phyloP scores from a whole-genome alignment of 2,329 filamentous ascomycete genomes.

The Pseudogymnoascus verrucosus region DNA sequence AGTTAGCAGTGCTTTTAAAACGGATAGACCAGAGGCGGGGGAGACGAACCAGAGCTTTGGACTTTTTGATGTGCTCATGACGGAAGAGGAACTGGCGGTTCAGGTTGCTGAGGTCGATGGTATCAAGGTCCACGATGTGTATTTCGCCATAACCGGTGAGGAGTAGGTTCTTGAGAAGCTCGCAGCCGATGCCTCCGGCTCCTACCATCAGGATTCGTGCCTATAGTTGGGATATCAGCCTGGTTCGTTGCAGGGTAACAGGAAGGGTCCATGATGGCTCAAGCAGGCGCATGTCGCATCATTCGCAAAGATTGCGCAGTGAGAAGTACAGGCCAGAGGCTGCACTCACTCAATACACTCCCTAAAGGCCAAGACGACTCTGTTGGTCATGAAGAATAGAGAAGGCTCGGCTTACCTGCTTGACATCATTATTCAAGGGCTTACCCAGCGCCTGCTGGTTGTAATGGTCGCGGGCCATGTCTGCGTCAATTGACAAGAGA shows the following conservation, averaged over 20 bases:
- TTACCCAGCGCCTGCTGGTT: constrained; percentile 60
- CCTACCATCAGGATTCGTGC: constrained; percentile 87
- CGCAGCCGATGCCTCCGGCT: constrained; percentile 94
- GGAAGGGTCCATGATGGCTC: not conserved
- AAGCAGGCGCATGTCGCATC: not conserved
- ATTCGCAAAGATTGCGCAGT: not conserved
- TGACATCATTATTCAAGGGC: constrained; percentile 55
- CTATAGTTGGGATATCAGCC: constrained; percentile 42
- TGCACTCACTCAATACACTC: not conserved
- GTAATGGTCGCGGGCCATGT: constrained; percentile 41
- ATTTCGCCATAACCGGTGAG: constrained; percentile 88
- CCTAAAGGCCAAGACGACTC: no score
- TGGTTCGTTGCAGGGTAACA: not conserved
- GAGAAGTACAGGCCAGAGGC: not conserved
- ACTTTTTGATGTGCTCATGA: constrained; percentile 95
- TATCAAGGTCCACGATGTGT: constrained; percentile 93
- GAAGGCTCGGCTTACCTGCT: constrained; percentile 47
- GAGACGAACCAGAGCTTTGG: constrained; percentile 73
- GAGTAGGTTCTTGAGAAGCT: constrained; percentile 92
- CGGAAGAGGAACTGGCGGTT: constrained; percentile 97
- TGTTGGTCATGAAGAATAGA: not conserved
- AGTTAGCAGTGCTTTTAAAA: constrained; percentile 17
- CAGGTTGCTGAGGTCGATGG: constrained; percentile 94
- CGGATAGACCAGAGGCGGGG: not conserved
- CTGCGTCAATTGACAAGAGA: constrained; percentile 10